Evolutionary conservation across 208 protist species (phyloP), one percentile per base, ranked within the genome.

Genomic region (Acanthamoeba pearcei): DNA sequence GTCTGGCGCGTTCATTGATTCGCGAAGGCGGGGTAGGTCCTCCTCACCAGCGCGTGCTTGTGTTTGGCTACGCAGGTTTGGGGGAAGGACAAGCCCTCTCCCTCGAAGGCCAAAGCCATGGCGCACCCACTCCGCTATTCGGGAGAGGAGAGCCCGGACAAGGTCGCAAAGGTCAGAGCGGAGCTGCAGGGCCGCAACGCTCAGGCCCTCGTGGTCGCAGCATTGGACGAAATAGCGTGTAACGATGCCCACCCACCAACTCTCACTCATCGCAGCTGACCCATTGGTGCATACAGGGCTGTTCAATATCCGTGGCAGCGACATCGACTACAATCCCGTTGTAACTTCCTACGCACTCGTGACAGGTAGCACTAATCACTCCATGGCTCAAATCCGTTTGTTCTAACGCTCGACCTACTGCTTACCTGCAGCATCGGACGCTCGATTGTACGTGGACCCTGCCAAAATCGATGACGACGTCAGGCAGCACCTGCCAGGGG

Each of bases 231-330:
- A 76, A 91, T 96, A 64, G 95, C 96, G 10, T 96, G 93, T 95
- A 90, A 82, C 32, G n/a, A 53, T 29, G 15, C 24, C 8, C 35
- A n/a, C 51, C n/a, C 13, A 9, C 27, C 53, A 10, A 5, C 85
- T 19, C 70, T 35, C 57, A 38, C 70, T 70, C 29, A 17, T 57
- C 29, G 8, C 24, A 9, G 94, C 55, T 91, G 93, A 60, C 53
- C 83, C 49, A 95, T 74, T 27, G 95, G 49, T 49, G n/a, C 2
- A 13, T 53, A 22, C 80, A 96, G 95, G 97, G 97, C 89, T 97
- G 70, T 95, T 97, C 55, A 97, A 97, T 94, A 93, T 97, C 19
- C 95, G 97, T 51, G 97, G 96, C 22, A 95, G 55, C 13, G 97
- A 97, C 88, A 94, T 97, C 27, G 38, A 64, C 4, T 97, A 94